Evolutionary conservation across 345 rosid genomes (phyloP), one percentile per base, ranked within the genome.

Genomic region (Arabidopsis arenosa): DNA sequence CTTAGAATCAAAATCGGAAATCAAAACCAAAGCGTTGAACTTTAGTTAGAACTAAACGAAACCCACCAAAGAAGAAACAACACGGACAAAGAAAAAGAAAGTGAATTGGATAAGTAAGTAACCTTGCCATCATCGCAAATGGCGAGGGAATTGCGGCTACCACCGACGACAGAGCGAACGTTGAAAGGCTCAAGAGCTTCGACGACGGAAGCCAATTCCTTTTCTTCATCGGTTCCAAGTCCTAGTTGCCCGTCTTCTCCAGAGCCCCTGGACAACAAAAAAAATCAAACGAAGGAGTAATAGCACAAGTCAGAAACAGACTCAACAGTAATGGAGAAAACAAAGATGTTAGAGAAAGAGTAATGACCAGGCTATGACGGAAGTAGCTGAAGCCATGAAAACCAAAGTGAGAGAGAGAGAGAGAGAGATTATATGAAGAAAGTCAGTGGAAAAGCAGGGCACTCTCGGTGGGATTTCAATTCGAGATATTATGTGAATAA

Each of bases 181-280:
- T 73, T 68, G 67, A 75, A 78, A 53, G 90, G 84, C 72, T 91
- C 84, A 11, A 93, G 92, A 80, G 95, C 90, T 58, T 85, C 75
- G 55, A 96, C 84, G 52, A 79, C 86, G 75, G 86, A 87, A 66
- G 89, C 95, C 89, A 89, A 77, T 70, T 93, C 93, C 70, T 83
- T 91, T 67, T 91, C 98, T 75, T 91, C 96, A 74, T 87, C 72
- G 74, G 72, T 81, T 11, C 98, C 99, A 60, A 93, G 83, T 47
- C 99, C 98, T 68, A 96, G 74, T 66, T 96, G 98, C 55, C 99
- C 99, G 68, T 96, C 98, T 81, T 96, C 99, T 51, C 98, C 98
- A 12, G 98, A 74, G 47, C 99, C 99, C 98, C 98, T 95, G 84
- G 0, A 14, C 13, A 55, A 18, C 21, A 18, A 18, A 18, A 15